Base-by-base conservation (phyloP, 257 asterid genomes). In the Salvia rosmarinus region DNA sequence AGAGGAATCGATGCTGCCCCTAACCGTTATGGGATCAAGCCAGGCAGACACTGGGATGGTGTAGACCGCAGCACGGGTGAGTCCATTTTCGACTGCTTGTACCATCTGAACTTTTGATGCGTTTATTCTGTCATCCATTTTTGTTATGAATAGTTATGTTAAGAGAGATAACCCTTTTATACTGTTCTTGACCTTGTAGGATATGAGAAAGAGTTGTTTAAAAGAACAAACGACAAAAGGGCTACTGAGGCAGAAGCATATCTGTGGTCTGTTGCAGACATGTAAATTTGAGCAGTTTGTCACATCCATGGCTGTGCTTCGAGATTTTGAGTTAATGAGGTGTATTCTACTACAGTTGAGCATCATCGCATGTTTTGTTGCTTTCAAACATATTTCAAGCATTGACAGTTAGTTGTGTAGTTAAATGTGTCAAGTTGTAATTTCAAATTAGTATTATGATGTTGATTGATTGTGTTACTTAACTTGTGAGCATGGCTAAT, bases 21-120 rank as follows among this genome's bases (percentile, higher is more conserved):
- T 13, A 92, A 92, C 67, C 96, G 97, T 12, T 90, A 92, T 56
- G 91, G 90, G 46, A 90, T 92, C 80, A 92, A 78, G 78, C 97
- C 97, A 0, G 98, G 98, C 55, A 81, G 98, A 79, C 98, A 90
- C 74, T 92, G 97, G 98, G 98, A 92, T 73, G 97, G 97, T 9
- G 98, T 92, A 2, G 96, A 93, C 61, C 95, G 97, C 20, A 90
- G 96, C 60, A 90, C 43, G 5, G 97, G 96, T 91, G 70, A 64
- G 84, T 30, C n/a, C n/a, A n/a, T n/a, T n/a, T n/a, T n/a, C n/a
- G n/a, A n/a, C 25, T 37, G 43, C 30, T 3, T 70, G 19, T 70
- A 10, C 37, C 0, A 23, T 34, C 6, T 17, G 35, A 39, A 12
- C 42, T 6, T 56, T 43, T 10, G n/a, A n/a, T n/a, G n/a, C n/a